Conservation (phyloP, 257 asterid genomes). For the Rehmannia glutinosa region DNA sequence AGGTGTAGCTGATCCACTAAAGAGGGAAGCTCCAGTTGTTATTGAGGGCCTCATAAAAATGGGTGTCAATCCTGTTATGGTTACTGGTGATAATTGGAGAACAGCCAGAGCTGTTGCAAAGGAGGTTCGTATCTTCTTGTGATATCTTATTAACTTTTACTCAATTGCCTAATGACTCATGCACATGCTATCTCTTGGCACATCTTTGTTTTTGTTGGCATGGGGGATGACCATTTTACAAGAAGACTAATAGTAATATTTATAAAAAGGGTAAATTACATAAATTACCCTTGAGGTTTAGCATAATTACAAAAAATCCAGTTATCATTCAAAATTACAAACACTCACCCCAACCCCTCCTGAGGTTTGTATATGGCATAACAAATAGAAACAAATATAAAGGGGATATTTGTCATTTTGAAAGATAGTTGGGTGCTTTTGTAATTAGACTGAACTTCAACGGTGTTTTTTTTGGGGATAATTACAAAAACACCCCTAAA, state of each 20-base stretch:
- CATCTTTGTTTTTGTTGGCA: not conserved
- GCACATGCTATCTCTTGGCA: not conserved
- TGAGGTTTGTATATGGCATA: too few species aligned
- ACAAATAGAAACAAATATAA: too few species aligned
- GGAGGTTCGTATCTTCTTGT: conserved; percentile 54
- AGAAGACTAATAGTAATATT: not conserved
- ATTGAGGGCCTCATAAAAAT: conserved; percentile 86
- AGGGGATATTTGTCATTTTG: too few species aligned
- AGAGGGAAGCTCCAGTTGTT: conserved; percentile 96
- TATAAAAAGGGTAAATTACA: not conserved
- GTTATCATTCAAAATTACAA: too few species aligned
- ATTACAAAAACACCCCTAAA: too few species aligned
- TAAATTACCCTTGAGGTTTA: not conserved
- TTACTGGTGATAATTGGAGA: conserved; percentile 98
- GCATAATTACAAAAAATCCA: too few species aligned
- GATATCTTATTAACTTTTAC: too few species aligned
- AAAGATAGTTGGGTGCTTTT: too few species aligned
- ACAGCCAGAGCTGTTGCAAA: conserved; percentile 96
- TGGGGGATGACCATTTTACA: not conserved
- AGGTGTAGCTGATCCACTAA: conserved; percentile 95
- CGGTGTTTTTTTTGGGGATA: too few species aligned
- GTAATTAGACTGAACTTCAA: too few species aligned
- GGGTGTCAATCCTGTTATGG: conserved; percentile 93
- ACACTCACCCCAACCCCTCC: too few species aligned
- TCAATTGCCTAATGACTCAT: too few species aligned